These are phyloP conservation scores for Tylopilus rubrobrunneus DNA, from an alignment of 768 basidiomycete genomes.

Conservation along the genomic window DNA sequence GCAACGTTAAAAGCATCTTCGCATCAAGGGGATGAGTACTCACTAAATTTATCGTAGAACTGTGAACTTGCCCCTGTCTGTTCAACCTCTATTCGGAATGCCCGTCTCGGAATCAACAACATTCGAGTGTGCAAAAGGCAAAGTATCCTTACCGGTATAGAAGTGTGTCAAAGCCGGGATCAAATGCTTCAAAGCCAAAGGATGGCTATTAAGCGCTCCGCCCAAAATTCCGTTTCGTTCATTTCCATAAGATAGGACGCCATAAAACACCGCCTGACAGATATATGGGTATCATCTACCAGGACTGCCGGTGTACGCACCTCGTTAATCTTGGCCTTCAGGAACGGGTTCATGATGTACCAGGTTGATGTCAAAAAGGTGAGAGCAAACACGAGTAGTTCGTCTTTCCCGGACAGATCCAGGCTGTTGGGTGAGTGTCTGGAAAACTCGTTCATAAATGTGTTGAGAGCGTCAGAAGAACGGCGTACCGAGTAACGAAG, in stretches of 20 bases:
- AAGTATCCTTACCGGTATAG: slow-evolving; percentile 71
- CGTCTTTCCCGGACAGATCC: slow-evolving; percentile 79
- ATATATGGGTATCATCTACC: slow-evolving; percentile 1
- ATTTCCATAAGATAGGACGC: slow-evolving; percentile 61
- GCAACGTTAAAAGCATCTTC: slow-evolving; percentile 6
- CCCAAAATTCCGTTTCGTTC: slow-evolving; percentile 74
- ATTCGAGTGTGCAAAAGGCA: not conserved
- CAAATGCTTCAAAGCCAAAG: slow-evolving; percentile 79
- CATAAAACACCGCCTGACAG: slow-evolving; percentile 66
- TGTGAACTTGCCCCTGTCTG: slow-evolving; percentile 96
- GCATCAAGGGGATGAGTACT: slow-evolving; percentile 28
- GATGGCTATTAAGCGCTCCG: slow-evolving; percentile 77
- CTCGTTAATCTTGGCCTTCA: slow-evolving; percentile 95
- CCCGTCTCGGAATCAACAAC: not conserved
- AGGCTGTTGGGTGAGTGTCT: slow-evolving; percentile 75
- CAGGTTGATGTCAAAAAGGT: slow-evolving; percentile 92
- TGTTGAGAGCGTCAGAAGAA: not conserved
- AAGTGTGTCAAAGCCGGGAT: slow-evolving; percentile 91
- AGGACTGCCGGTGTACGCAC: slow-evolving; percentile 38
- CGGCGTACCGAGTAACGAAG: slow-evolving; percentile 73
- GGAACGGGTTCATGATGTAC: slow-evolving; percentile 98
- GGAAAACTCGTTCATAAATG: slow-evolving; percentile 5
- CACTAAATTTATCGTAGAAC: slow-evolving; percentile 98
- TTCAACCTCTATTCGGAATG: slow-evolving; percentile 73
- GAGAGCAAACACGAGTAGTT: slow-evolving; percentile 80